Evolutionary conservation across 257 asterid genomes (phyloP), one percentile per base, ranked within the genome.

Genomic region (Plantago ovata): DNA sequence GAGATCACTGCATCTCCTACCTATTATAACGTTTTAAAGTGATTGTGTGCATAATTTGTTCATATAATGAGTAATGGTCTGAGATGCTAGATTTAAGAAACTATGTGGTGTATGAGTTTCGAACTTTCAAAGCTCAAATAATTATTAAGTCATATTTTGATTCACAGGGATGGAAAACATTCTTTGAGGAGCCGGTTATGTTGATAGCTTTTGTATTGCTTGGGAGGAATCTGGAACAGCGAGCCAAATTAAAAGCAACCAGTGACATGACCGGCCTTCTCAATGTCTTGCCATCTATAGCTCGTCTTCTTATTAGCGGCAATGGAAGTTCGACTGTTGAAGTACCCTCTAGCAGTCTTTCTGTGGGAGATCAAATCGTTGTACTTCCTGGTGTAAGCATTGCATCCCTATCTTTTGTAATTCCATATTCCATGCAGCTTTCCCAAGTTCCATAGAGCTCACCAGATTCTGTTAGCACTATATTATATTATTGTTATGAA

Each of bases 181-280:
- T 93, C 83, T 93, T 93, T 60, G 99, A 93, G 74, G 99, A 93
- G 73, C 99, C 99, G 47, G 82, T 93, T 71, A 93, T 93, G 99
- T 64, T 93, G 89, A 93, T 93, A 64, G 99, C 99, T 36, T 89
- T 93, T 52, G 99, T 93, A 66, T 75, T 93, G 72, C 91, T 93
- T 14, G 99, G 99, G 73, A 82, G 89, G 69, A 93, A 89, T 73
- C 99, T 93, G 71, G 99, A 93, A 67, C 97, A 84, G 78, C 84
- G 99, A 68, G 99, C 99, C 69, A 89, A 93, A 77, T 81, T 93
- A 59, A 93, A 73, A 79, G 99, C 99, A 52, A 78, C 95, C 62
- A 86, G 99, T 54, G 99, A 93, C 72, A 86, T 93, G 97, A 84
- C 97, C 47, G 86, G 95, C 69, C 97, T 93, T 69, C 88, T 93